phyloP scores from a whole-genome alignment of 306 rosid genomes.

The Trifolium repens region DNA sequence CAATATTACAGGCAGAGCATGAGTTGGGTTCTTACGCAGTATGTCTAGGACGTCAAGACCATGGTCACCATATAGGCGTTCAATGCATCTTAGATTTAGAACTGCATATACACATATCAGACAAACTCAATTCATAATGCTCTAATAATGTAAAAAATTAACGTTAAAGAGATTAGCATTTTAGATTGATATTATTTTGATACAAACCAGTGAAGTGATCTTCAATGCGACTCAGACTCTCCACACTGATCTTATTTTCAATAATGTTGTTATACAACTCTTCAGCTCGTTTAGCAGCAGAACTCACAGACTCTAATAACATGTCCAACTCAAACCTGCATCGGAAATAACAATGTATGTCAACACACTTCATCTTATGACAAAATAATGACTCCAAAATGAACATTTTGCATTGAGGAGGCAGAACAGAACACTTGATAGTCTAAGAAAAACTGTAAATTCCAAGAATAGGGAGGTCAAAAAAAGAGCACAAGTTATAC shows the following conservation, averaged over 20 bases:
- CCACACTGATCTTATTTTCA: constrained; percentile 65
- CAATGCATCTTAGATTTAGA: constrained; percentile 90
- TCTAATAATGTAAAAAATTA: constrained; percentile 20
- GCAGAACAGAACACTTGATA: no score
- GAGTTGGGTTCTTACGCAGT: constrained; percentile 83
- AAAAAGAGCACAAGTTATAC: constrained; percentile 46
- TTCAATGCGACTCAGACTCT: constrained; percentile 65
- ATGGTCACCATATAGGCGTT: constrained; percentile 96
- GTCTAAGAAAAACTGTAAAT: constrained; percentile 5
- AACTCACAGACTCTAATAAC: constrained; percentile 94
- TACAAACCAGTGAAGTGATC: constrained; percentile 87
- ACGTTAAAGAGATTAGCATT: constrained; percentile 14
- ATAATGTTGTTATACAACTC: constrained; percentile 72
- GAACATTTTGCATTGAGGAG: constrained; percentile 16
- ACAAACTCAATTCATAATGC: constrained; percentile 30
- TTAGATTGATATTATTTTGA: constrained; percentile 34
- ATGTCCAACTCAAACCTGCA: constrained; percentile 97
- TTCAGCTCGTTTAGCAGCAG: constrained; percentile 82
- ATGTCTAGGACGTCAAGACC: constrained; percentile 96
- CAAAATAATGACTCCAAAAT: constrained; percentile 31
- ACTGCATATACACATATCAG: constrained; percentile 55
- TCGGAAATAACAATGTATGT: constrained; percentile 28
- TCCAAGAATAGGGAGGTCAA: background rate
- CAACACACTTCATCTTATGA: constrained; percentile 21
- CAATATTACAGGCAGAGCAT: constrained; percentile 81